Percentiles rank a stretch among this genome's conserved stretches.
phyloP scores from a whole-genome alignment of 345 rosid species.

The Populus euphratica region DNA sequence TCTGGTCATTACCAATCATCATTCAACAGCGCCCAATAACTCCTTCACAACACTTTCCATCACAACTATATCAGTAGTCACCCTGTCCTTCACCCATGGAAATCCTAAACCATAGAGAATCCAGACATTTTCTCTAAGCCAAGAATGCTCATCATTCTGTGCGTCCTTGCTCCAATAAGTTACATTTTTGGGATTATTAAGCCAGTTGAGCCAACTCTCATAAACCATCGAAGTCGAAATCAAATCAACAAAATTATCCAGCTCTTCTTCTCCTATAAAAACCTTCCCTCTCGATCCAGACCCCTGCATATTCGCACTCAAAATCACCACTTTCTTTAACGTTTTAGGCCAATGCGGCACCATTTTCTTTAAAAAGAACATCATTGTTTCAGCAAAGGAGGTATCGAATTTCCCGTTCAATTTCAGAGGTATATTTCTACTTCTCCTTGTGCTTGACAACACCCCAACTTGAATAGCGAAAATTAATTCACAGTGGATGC shows the following conservation, averaged over 20 bases:
- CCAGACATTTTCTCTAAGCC: too few relatives aligned
- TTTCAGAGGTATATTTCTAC: not conserved
- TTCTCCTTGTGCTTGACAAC: not conserved
- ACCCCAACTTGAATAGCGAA: not conserved
- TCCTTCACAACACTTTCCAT: too few relatives aligned
- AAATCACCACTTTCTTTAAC: not conserved
- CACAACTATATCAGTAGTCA: too few relatives aligned
- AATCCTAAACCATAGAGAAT: too few relatives aligned
- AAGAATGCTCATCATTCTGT: too few relatives aligned
- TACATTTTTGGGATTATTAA: not conserved
- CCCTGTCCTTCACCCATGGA: too few relatives aligned
- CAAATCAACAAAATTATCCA: not conserved
- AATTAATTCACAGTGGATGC: not conserved
- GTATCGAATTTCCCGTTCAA: not conserved
- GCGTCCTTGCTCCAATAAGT: not conserved
- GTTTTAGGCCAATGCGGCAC: not conserved
- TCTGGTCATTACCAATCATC: too few relatives aligned
- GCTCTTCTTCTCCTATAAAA: not conserved
- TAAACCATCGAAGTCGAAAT: not conserved
- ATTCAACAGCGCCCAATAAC: too few relatives aligned
- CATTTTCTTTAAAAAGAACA: not conserved
- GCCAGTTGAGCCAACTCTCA: not conserved
- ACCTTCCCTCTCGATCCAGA: not conserved
- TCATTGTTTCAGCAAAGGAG: not conserved
- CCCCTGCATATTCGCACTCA: not conserved